These are phyloP conservation scores for Penicillium lagena DNA, from an alignment of 495 filamentous ascomycete genomes.

Conservation along the genomic window DNA sequence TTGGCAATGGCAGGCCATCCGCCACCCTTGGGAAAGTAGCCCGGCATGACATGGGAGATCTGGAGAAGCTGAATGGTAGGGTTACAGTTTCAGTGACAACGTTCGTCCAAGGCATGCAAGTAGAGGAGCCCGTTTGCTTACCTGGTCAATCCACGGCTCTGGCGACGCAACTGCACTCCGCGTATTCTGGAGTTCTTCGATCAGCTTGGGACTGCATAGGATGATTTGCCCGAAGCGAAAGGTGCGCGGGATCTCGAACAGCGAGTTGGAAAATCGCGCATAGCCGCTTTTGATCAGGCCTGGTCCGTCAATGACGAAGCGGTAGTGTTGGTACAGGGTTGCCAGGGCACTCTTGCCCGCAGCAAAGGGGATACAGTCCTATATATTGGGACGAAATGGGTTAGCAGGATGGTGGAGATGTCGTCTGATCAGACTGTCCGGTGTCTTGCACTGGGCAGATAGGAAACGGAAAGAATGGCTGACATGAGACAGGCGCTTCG, in stretches of 20 bases:
- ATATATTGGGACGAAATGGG: neutral
- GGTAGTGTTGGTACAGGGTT: constrained; percentile 15
- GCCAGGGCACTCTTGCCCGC: constrained; percentile 2
- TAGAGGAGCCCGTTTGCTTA: neutral
- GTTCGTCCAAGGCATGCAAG: neutral
- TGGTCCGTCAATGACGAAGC: constrained; percentile 14
- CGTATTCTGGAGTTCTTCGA: constrained; percentile 15
- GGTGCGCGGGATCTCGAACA: constrained; percentile 21
- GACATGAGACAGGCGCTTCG: constrained; percentile 11
- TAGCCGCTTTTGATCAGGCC: constrained; percentile 13
- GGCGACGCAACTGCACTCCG: constrained; percentile 10
- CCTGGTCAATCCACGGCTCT: constrained; percentile 24
- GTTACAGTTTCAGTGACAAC: neutral
- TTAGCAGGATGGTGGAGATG: neutral
- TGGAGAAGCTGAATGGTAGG: constrained; percentile 11
- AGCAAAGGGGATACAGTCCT: constrained; percentile 9
- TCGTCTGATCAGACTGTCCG: neutral
- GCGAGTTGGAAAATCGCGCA: constrained; percentile 4
- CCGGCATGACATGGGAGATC: constrained; percentile 22
- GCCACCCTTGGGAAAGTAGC: constrained; percentile 14
- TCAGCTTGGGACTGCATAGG: constrained; percentile 12
- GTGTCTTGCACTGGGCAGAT: neutral
- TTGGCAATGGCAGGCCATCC: constrained; percentile 21
- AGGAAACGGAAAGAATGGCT: neutral
- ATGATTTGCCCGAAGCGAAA: constrained; percentile 20